Evolutionary conservation across 495 filamentous ascomycete species (phyloP).

Genomic region (Chaetomium fimeti): DNA sequence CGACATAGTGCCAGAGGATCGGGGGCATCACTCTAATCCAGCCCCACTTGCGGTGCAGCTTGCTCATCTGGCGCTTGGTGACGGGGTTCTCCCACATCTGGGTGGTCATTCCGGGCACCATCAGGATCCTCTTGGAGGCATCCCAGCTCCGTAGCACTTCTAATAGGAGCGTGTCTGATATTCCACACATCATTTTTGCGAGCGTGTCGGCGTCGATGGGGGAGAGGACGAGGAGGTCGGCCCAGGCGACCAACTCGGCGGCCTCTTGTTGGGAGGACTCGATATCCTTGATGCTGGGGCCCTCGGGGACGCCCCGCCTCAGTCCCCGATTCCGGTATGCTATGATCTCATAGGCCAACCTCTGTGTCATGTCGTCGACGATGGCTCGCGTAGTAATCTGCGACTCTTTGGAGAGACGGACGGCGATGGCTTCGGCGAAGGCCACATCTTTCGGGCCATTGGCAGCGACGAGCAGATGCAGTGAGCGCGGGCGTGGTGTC

Average conservation of each 20-base stretch:
- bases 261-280: constrained; percentile 54
- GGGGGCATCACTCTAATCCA: constrained; percentile 73
- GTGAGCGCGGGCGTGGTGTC: constrained; percentile 43
- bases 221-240: constrained; percentile 77
- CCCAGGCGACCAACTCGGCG: constrained; percentile 76
- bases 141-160: constrained; percentile 79
- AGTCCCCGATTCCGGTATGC: constrained; percentile 48
- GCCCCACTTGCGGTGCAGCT: constrained; percentile 74
- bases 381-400: constrained; percentile 56
- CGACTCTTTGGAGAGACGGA: constrained; percentile 54
- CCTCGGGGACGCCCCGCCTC: constrained; percentile 30
- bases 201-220: constrained; percentile 80
- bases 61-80: constrained; percentile 76
- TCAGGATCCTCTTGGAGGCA: constrained; percentile 73
- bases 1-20: constrained; percentile 68
- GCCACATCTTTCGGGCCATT: constrained; percentile 54
- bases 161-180: constrained; percentile 69
- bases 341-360: constrained; percentile 53
- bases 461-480: constrained; percentile 53
- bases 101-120: constrained; percentile 79
- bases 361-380: constrained; percentile 52
- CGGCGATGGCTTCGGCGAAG: constrained; percentile 52
- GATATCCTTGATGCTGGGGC: constrained; percentile 39
- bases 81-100: constrained; percentile 85
- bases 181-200: constrained; percentile 78